Base-by-base conservation (phyloP, 2,329 filamentous ascomycete species). In the Cercospora sp. region DNA sequence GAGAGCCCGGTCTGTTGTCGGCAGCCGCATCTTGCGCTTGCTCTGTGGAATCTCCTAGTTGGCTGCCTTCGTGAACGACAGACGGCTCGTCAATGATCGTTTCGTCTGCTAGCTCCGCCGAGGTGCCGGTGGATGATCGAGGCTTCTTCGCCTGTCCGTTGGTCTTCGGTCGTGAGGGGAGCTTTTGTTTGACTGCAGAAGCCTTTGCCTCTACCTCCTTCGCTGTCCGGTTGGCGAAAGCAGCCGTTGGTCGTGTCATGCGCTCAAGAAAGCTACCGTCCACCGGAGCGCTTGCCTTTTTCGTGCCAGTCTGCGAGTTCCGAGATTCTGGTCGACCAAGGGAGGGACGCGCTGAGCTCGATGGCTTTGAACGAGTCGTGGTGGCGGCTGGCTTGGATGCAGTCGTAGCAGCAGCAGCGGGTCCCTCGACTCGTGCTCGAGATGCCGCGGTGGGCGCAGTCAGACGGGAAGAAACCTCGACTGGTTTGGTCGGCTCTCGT, bases 201-300 rank as follows among this genome's bases (percentile, higher is more conserved):
- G 78, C 78, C 76, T 78, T 77, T 20, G 76, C 76, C 13, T 79
- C 77, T 5, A 77, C 77, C 80, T 91, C 92, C 5, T 91, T 90
- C 18, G 63, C 63, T 60, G 55, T 60, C 80, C 92, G 93, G 70
- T 84, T 89, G 8, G 89, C 85, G 5, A 89, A 92, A 57, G 87
- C 83, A 55, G 90, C 86, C 0, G 91, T 94, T 2, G 91, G 91
- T 48, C 91, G 84, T 87, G 90, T 93, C 91, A 94, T 93, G 63
- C 91, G 87, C n/a, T 90, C 90, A 28, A 94, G 81, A 79, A 94
- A 94, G 13, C 87, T 80, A 71, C 91, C 89, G 70, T 92, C 89
- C 1, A 90, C 83, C 18, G 86, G 85, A 58, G 82, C 83, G 28
- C 85, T 82, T 68, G 83, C 82, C 72, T 73, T 73, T 66, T 70